phyloP scores from a whole-genome alignment of 169 alveolate genomes.

The Babesia bigemina region DNA sequence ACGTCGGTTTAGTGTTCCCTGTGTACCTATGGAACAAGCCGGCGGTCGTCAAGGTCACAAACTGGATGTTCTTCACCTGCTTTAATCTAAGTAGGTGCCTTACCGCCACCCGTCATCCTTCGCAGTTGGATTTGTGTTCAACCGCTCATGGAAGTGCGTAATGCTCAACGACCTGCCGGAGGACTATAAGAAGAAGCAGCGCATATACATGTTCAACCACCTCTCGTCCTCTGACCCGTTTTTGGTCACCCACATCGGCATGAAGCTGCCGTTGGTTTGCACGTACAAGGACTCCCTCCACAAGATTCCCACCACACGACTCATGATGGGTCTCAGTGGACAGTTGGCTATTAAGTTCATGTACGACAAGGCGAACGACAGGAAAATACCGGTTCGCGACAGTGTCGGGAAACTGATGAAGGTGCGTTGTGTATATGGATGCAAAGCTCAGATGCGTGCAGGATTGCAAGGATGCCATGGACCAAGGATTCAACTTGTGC shows the following conservation, averaged over 20 bases:
- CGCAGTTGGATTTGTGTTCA: constrained; percentile 28
- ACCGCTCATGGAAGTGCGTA: constrained; percentile 44
- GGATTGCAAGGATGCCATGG: constrained; percentile 38
- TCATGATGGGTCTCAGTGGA: constrained; percentile 6
- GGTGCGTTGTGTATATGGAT: constrained; percentile 1
- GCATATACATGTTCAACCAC: constrained; percentile 56
- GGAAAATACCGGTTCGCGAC: constrained; percentile 33
- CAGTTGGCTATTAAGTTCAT: constrained; percentile 39
- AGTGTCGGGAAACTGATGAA: constrained; percentile 41
- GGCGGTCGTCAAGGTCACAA: constrained; percentile 10
- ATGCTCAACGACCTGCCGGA: constrained; percentile 39
- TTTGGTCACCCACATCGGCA: constrained; percentile 23
- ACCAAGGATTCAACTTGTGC: constrained; percentile 56
- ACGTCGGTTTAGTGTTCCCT: constrained; percentile 19
- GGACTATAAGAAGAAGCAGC: constrained; percentile 25
- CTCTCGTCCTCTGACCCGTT: constrained; percentile 46
- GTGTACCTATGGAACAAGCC: constrained; percentile 13
- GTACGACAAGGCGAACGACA: constrained; percentile 53
- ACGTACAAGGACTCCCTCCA: constrained; percentile 65
- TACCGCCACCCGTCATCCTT: background rate
- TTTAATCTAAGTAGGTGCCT: constrained; percentile 19
- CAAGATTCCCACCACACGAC: constrained; percentile 29
- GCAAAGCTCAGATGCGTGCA: background rate
- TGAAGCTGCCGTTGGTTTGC: constrained; percentile 3
- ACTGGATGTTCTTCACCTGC: constrained; percentile 10